A percentile compares a stretch with the other conserved stretches of the same genome.
phyloP scores from a whole-genome alignment of 495 filamentous ascomycete species.

The Podospora sp. region DNA sequence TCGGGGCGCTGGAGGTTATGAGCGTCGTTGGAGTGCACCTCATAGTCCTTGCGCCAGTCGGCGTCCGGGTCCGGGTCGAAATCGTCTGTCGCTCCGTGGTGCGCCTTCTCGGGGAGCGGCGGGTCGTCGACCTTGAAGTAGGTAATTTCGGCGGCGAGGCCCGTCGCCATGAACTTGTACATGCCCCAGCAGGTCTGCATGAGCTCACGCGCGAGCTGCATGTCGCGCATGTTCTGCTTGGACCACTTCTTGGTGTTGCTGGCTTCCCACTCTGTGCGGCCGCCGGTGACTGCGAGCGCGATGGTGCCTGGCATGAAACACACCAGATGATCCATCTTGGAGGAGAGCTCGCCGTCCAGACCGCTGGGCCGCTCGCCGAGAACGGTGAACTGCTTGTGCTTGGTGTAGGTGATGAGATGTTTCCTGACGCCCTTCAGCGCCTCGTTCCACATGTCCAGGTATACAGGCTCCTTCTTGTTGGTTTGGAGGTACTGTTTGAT shows the following conservation, averaged over 20 bases:
- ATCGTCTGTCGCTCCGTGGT: slow-evolving; percentile 48
- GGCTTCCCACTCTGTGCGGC: slow-evolving; percentile 71
- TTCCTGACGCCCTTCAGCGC: slow-evolving; percentile 83
- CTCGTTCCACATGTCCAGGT: slow-evolving; percentile 91
- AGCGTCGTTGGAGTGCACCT: slow-evolving; percentile 71
- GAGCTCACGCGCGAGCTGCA: slow-evolving; percentile 81
- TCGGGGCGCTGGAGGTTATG: slow-evolving; percentile 98
- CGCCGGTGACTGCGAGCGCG: slow-evolving; percentile 83
- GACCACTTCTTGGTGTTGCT: slow-evolving; percentile 72
- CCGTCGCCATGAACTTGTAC: slow-evolving; percentile 84
- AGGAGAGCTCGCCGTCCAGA: slow-evolving; percentile 61
- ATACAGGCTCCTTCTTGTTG: slow-evolving; percentile 79
- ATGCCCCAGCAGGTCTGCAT: slow-evolving; percentile 98
- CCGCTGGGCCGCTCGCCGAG: slow-evolving; percentile 84
- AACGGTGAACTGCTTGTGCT: slow-evolving; percentile 76
- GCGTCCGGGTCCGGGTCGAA: slow-evolving; percentile 55
- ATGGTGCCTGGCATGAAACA: slow-evolving; percentile 98
- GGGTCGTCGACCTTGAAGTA: slow-evolving; percentile 77
- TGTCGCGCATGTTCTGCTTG: slow-evolving; percentile 79
- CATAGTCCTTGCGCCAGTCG: slow-evolving; percentile 72
- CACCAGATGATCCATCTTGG: slow-evolving; percentile 98
- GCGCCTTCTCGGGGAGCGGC: slow-evolving; percentile 57
- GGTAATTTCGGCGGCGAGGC: slow-evolving; percentile 88
- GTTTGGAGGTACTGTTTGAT: slow-evolving; percentile 98
- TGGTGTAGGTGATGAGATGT: slow-evolving; percentile 86